phyloP scores from a whole-genome alignment of 2,329 filamentous ascomycete species.

The Volutella citrinella region DNA sequence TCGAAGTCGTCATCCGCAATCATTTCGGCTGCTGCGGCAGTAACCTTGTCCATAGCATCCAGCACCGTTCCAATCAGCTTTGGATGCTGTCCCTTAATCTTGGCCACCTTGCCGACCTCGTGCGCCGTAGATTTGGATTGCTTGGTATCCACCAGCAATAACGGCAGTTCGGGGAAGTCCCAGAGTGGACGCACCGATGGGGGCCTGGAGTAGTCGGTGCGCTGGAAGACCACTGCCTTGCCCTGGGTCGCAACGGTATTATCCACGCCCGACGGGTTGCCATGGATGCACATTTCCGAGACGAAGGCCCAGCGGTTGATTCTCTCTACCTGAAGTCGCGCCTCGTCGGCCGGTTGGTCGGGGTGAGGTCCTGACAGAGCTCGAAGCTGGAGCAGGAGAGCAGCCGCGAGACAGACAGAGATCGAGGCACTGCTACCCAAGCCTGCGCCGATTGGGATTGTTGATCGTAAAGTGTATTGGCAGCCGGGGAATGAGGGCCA shows the following conservation, averaged over 20 bases:
- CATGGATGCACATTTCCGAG: conserved; percentile 94
- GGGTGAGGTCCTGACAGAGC: conserved; percentile 87
- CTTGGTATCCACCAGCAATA: conserved; percentile 85
- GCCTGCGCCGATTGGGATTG: conserved; percentile 88
- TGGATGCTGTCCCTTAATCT: conserved; percentile 68
- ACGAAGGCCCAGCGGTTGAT: conserved; percentile 99
- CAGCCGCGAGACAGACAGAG: conserved; percentile 80
- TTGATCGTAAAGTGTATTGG: conserved; percentile 87
- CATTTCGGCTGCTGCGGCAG: conserved; percentile 51
- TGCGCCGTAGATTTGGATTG: conserved; percentile 80
- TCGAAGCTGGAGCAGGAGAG: conserved; percentile 82
- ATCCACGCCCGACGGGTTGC: conserved; percentile 93
- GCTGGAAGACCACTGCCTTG: conserved; percentile 89
- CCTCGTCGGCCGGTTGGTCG: conserved; percentile 84
- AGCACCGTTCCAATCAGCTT: conserved; percentile 77
- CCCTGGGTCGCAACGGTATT: conserved; percentile 94
- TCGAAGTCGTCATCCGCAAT: conserved; percentile 66
- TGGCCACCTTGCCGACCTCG: conserved; percentile 83
- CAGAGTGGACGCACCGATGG: conserved; percentile 74
- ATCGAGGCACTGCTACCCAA: conserved; percentile 94
- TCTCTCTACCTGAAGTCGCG: conserved; percentile 84
- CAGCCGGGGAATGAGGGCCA: conserved; percentile 75
- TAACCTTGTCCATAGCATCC: conserved; percentile 77
- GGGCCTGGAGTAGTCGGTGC: conserved; percentile 72
- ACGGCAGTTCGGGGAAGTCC: conserved; percentile 86